phyloP scores from a whole-genome alignment of 371 early-diverging fungal genomes.

The Haplosporangium sp. region DNA sequence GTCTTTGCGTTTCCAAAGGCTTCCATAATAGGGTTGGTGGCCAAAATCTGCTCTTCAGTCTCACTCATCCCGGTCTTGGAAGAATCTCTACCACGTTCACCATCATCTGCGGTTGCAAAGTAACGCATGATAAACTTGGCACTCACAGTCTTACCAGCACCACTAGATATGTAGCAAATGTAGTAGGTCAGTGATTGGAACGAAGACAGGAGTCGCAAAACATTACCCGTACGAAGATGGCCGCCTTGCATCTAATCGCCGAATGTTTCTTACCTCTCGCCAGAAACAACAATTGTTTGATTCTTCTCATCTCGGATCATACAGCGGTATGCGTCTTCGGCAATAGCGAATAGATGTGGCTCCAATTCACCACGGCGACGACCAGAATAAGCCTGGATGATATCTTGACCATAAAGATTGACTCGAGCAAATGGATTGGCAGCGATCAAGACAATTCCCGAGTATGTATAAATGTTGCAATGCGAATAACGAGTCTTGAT shows the following conservation, averaged over 20 bases:
- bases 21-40: constrained; percentile 99
- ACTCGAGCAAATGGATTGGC: constrained; percentile 97
- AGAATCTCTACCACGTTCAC: constrained; percentile 61
- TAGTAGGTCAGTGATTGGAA: neutral
- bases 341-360: constrained; percentile 99
- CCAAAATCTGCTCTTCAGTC: constrained; percentile 87
- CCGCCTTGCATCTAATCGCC: too few relatives aligned
- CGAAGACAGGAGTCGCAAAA: neutral
- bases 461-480: constrained; percentile 98
- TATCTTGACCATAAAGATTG: constrained; percentile 87
- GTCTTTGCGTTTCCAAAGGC: constrained; percentile 99
- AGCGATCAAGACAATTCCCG: constrained; percentile 98
- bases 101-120: constrained; percentile 92
- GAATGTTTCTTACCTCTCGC: constrained; percentile 80
- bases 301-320: constrained; percentile 93
- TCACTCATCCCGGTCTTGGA: constrained; percentile 71
- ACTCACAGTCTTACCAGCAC: constrained; percentile 96
- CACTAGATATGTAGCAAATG: constrained; percentile 57
- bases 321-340: constrained; percentile 96
- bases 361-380: constrained; percentile 94
- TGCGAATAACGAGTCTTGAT: constrained; percentile 88
- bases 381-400: constrained; percentile 93
- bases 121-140: constrained; percentile 98
- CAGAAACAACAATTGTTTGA: constrained; percentile 99
- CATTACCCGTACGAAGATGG: too few relatives aligned